Conservation (phyloP, 2,329 filamentous ascomycete genomes). For the Davidsoniella neocaledoniae region DNA sequence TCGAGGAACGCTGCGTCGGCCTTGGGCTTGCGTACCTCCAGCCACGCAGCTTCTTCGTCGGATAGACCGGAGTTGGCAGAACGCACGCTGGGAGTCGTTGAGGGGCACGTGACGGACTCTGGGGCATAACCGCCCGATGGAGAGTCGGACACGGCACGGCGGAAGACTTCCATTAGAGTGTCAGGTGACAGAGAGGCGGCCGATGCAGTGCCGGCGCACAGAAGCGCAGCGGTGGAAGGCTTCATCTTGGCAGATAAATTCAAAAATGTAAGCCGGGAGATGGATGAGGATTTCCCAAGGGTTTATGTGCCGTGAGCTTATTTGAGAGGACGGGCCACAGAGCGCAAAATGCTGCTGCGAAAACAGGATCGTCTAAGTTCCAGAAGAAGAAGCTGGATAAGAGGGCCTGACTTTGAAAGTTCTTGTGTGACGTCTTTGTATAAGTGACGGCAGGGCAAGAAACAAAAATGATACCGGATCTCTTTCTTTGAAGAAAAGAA, state of each 20-base stretch:
- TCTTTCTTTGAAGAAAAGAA: no score
- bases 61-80: constrained; percentile 42
- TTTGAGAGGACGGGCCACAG: no score
- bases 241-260: constrained; percentile 4
- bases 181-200: constrained; percentile 3
- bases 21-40: constrained; percentile 51
- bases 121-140: constrained; percentile 54
- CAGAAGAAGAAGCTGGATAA: no score
- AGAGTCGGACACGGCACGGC: constrained; percentile 22
- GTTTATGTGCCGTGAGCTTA: no score
- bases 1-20: constrained; percentile 61
- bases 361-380: no score
- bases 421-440: no score
- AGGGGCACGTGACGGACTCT: constrained; percentile 48
- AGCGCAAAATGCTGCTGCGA: no score
- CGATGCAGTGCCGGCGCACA: constrained; percentile 8
- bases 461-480: no score
- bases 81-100: constrained; percentile 51
- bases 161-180: neutral
- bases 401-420: no score
- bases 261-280: no score
- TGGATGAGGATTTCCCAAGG: no score
- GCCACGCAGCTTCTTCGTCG: constrained; percentile 54
- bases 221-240: constrained; percentile 2
- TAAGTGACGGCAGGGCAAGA: no score